A percentile compares a stretch with the other conserved stretches of the same genome.
Evolutionary conservation across 1,284 basidiomycete genomes (phyloP).

Genomic region (Phellinidium pouzarii): DNA sequence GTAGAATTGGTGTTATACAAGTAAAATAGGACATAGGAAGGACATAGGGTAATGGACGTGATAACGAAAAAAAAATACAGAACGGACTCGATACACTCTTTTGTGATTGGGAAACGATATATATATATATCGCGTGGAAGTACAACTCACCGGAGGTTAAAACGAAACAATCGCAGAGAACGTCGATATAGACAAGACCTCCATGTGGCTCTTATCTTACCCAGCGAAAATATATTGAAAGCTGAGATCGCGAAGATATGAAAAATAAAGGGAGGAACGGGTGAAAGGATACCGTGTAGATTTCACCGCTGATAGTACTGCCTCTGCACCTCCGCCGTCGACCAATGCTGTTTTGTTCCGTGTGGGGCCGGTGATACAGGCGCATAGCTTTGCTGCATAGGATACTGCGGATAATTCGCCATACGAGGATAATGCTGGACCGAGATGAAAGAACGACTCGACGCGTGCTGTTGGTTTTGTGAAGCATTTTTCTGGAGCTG

Average conservation of each 20-base stretch:
- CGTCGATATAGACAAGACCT: background rate
- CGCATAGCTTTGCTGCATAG: constrained; percentile 4
- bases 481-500: constrained; percentile 1
- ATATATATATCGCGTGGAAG: background rate
- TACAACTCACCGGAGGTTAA: background rate
- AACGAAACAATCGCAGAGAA: background rate
- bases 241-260: too few relatives aligned
- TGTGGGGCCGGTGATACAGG: background rate
- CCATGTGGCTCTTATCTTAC: background rate
- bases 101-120: background rate
- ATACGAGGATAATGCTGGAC: constrained; percentile 7
- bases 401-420: constrained; percentile 7
- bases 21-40: background rate
- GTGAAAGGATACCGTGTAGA: background rate
- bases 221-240: background rate
- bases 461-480: background rate
- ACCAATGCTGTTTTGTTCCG: constrained; percentile 7
- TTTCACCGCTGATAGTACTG: constrained; percentile 9
- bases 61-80: background rate
- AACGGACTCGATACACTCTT: background rate
- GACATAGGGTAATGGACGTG: background rate
- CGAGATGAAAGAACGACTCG: too few relatives aligned
- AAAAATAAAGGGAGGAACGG: background rate
- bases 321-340: constrained; percentile 1
- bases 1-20: background rate